Evolutionary conservation across 1,284 basidiomycete genomes (phyloP), one percentile per base, ranked within the genome.

Genomic region (Apiotrichum porosum): DNA sequence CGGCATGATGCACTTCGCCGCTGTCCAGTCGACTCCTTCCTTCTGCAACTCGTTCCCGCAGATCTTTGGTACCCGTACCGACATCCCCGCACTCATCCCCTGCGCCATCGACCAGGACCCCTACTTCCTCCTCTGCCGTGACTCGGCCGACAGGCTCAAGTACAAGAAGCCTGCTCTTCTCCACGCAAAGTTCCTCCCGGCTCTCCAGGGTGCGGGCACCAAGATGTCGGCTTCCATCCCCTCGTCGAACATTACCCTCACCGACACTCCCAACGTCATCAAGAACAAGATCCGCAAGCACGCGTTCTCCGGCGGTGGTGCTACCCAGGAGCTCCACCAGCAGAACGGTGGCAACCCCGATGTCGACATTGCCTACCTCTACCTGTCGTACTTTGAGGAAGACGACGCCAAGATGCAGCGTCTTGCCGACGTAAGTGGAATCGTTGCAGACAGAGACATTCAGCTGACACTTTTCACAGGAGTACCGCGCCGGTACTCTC

Each of bases 1-100:
- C 59, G 95, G 95, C 56, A 98, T 97, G 77, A 82, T 91, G 54
- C 94, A 98, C 76, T 99, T 99, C 72, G 90, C 88, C 32, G 81
- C 95, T n/a, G 83, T 99, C 58, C 95, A 99, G 75, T 91, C 94
- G 12, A 85, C 93, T 2, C 93, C 95, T 0, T 88, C 92, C 17
- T 98, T 99, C 79, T 93, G 89, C 62, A 97, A 92, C 75, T 97
- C 93, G 21, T 98, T 98, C 79, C 94, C 95, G 10, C 90, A 98
- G 60, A 98, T 99, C 65, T 99, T 93, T 65, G 93, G 93, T 55
- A 79, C 81, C 10, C 78, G 78, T 44, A 82, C 83, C 52, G 87
- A 92, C 72, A 82, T 97, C 42, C 93, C 94, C 0, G 88, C 84
- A 66, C 79, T 99, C 35, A 98, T 98, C 62, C 95, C 95, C 3